Percentiles rank a stretch among this genome's conserved stretches.
Evolutionary conservation across 2,329 filamentous ascomycete genomes (phyloP).

Genomic region (Phialophora macrospora): DNA sequence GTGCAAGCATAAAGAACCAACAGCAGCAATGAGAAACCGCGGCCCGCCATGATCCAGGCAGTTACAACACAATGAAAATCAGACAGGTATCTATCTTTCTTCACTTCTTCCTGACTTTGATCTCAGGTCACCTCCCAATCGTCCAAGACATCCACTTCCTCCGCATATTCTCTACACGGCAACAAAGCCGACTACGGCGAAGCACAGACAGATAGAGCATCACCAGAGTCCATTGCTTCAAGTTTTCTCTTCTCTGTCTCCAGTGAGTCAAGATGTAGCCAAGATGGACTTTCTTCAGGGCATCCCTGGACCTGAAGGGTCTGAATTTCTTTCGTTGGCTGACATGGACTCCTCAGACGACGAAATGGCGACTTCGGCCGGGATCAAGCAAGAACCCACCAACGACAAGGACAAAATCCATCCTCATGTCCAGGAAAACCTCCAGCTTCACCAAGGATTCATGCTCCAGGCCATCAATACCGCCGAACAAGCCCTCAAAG

Average conservation of each 20-base stretch:
- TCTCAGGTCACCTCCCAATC: conserved; percentile 11
- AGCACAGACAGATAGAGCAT: conserved; percentile 2
- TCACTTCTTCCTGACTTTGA: neutral
- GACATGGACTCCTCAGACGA: conserved; percentile 28
- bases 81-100: neutral
- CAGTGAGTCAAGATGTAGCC: conserved; percentile 32
- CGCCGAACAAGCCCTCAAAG: conserved; percentile 79
- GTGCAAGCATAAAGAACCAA: conserved; percentile 16
- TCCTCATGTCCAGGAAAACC: conserved; percentile 36
- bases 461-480: conserved; percentile 40
- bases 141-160: neutral
- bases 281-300: conserved; percentile 33
- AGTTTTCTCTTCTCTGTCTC: conserved; percentile 13
- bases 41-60: conserved; percentile 17
- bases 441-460: conserved; percentile 39
- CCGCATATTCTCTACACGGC: conserved; percentile 14
- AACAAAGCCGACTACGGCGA: conserved; percentile 28
- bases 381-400: conserved; percentile 9
- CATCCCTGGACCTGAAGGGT: conserved; percentile 22
- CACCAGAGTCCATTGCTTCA: conserved; percentile 19
- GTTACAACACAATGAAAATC: neutral
- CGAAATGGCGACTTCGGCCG: conserved; percentile 21
- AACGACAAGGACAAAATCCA: conserved; percentile 36
- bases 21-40: conserved; percentile 25
- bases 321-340: conserved; percentile 17